These are phyloP conservation scores for Xylaria sp. DNA, from an alignment of 2,329 filamentous ascomycete genomes.

Conservation along the genomic window DNA sequence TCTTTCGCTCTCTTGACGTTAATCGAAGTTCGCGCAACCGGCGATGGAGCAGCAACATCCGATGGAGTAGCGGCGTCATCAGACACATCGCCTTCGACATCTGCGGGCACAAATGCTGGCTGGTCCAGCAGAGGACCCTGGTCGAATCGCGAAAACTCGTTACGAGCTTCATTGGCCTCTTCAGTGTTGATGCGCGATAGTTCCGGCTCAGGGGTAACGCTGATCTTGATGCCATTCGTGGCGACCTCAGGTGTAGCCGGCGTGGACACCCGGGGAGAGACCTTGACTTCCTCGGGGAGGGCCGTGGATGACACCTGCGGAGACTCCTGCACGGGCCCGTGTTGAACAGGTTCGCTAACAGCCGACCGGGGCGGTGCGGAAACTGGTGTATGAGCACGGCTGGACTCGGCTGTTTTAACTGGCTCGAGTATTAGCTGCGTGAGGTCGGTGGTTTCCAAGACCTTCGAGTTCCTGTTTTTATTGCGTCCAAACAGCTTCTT, in stretches of 20 bases:
- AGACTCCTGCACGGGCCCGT: neutral
- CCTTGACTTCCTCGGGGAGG: conserved; percentile 24
- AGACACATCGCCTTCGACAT: conserved; percentile 41
- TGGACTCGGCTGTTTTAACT: conserved; percentile 25
- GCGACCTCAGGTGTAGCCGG: conserved; percentile 29
- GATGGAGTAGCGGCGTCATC: conserved; percentile 30
- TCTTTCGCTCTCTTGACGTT: conserved; percentile 20
- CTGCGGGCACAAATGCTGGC: conserved; percentile 70
- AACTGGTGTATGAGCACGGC: conserved; percentile 27
- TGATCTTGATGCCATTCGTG: conserved; percentile 41
- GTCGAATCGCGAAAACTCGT: conserved; percentile 66
- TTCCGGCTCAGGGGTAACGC: conserved; percentile 41
- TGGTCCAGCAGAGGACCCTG: conserved; percentile 85
- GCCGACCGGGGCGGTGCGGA: conserved; percentile 23
- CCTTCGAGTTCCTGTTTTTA: conserved; percentile 55
- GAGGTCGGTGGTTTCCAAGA: conserved; percentile 48
- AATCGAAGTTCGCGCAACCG: conserved; percentile 41
- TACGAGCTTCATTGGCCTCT: conserved; percentile 53
- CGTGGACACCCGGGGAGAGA: conserved; percentile 28
- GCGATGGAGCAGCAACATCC: conserved; percentile 42
- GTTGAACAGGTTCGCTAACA: neutral
- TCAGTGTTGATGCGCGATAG: conserved; percentile 56
- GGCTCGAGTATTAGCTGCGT: conserved; percentile 43
- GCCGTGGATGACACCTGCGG: conserved; percentile 17
- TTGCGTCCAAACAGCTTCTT: conserved; percentile 60